phyloP scores from a whole-genome alignment of 2,329 filamentous ascomycete species.

The Aureobasidium sp. region DNA sequence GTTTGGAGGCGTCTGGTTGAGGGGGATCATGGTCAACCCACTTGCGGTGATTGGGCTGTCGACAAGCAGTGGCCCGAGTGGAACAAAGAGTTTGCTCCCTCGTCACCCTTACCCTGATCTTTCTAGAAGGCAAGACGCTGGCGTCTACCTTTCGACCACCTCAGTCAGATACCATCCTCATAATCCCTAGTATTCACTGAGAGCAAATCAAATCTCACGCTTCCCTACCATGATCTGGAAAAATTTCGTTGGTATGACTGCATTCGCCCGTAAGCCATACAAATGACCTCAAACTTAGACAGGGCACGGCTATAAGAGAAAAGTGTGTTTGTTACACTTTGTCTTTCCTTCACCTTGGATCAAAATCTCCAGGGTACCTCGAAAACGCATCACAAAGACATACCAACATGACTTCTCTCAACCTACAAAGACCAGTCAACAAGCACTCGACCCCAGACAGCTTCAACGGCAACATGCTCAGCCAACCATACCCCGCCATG shows the following conservation, averaged over 20 bases:
- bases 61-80: conserved; percentile 27
- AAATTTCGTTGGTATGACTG: not conserved
- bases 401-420: not conserved
- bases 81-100: conserved; percentile 17
- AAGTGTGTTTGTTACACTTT: not conserved
- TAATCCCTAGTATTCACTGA: too few species aligned
- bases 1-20: conserved; percentile 28
- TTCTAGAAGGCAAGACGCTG: not conserved
- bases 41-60: conserved; percentile 26
- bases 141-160: not conserved
- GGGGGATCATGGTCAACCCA: conserved; percentile 22
- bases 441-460: too few species aligned
- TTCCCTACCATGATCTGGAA: not conserved
- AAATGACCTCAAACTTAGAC: not conserved
- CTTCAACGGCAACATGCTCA: not conserved
- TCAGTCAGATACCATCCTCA: not conserved
- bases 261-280: not conserved
- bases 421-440: not conserved
- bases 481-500: not conserved
- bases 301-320: not conserved
- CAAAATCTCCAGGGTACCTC: not conserved
- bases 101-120: conserved; percentile 5
- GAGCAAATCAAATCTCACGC: not conserved
- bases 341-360: too few species aligned
- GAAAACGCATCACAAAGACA: not conserved